Evolutionary conservation across 2,329 filamentous ascomycete genomes (phyloP), one percentile per base, ranked within the genome.

Genomic region (Microdochium paspali): DNA sequence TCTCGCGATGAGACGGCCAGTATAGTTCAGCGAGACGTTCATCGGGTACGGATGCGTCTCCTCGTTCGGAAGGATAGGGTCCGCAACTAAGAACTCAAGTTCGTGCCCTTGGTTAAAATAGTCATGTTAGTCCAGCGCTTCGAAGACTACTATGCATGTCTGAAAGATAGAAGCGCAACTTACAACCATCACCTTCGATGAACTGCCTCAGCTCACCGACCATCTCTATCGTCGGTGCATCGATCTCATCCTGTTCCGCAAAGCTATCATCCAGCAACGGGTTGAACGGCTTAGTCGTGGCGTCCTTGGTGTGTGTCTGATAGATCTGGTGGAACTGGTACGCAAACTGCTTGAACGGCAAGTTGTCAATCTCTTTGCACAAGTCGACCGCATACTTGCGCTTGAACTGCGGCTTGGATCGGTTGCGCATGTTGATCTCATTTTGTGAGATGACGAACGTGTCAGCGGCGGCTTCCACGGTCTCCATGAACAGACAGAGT

Each of bases 321-420:
- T 78, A 80, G 48, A 78, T 68, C 56, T 78, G 70, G 59, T 80
- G 77, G 57, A 80, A 80, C 60, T 79, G 76, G 52, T 75, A 77
- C 3, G 73, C 74, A 55, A 80, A 79, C 60, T 80, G 76, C 60
- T 72, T 75, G 56, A 80, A 80, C 1, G 77, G 77, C 65, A 80
- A 65, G 53, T 77, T 77, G 57, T 80, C 77, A 44, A 80, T 66
- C 56, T 76, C 72, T 25, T 61, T 60, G 61, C 71, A 76, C 25
- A 73, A 61, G 6, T 63, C 61, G 42, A 76, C 62, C n/a, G 72
- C 74, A 26, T 69, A 65, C 6, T 60, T 61, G 35, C 71, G 68
- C 47, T 63, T 60, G 56, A 66, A 70, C 55, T 58, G 58, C 6
- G 66, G 62, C 24, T 60, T 55, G 23, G 58, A 55, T n/a, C 59